A percentile compares a stretch with the other conserved stretches of the same genome.
phyloP scores from a whole-genome alignment of 1,139 yeast genomes.

The Saccharomyces pastorianus region DNA sequence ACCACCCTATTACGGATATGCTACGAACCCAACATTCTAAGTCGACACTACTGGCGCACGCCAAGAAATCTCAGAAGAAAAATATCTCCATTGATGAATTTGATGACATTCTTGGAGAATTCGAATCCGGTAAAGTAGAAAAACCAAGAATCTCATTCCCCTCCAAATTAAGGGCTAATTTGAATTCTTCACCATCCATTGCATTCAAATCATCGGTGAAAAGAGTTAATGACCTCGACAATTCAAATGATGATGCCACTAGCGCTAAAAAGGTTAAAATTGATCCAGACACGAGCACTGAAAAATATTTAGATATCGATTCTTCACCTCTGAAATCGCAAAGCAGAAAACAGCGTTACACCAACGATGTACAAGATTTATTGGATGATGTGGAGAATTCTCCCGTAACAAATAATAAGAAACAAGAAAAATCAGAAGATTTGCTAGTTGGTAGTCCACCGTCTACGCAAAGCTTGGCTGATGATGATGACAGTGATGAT shows the following conservation, averaged over 20 bases:
- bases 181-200: not conserved
- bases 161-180: not conserved
- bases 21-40: conserved; percentile 25
- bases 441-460: not conserved
- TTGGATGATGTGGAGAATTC: conserved; percentile 14
- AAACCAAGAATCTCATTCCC: conserved; percentile 3
- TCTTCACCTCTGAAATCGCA: conserved; percentile 18
- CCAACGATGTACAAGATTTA: conserved; percentile 8
- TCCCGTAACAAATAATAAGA: not conserved
- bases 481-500: conserved; percentile 39
- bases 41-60: conserved; percentile 10
- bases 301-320: conserved; percentile 9
- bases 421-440: not conserved
- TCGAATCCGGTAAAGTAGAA: conserved; percentile 22
- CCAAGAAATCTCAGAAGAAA: conserved; percentile 27
- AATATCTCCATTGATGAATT: conserved; percentile 33
- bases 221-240: conserved; percentile 2
- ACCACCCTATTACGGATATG: conserved; percentile 21
- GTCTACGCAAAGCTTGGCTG: conserved; percentile 1
- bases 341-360: conserved; percentile 1
- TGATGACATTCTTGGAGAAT: conserved; percentile 44
- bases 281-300: conserved; percentile 10
- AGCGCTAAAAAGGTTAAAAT: conserved; percentile 13
- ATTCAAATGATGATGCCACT: not conserved
- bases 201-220: conserved; percentile 1